Evolutionary conservation across 257 asterid genomes (phyloP), one percentile per base, ranked within the genome.

Genomic region (Ajuga chamaepitys): DNA sequence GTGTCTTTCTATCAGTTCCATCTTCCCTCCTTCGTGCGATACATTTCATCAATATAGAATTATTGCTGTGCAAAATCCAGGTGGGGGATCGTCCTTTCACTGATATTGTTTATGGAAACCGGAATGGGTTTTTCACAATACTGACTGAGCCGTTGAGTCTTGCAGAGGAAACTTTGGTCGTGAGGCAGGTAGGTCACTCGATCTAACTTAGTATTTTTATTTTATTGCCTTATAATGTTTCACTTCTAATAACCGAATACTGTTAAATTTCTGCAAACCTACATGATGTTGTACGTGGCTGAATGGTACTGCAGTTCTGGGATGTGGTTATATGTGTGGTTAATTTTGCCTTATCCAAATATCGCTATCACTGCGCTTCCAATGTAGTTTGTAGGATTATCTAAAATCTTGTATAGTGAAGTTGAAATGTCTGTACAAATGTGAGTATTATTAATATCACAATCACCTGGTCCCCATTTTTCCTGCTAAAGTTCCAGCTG

Each of bases 51-150:
- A 13, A 9, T 35, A 9, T 44, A 16, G 34, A n/a, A n/a, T 21
- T 51, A 22, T 38, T 55, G 16, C 54, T 67, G 44, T 56, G 24
- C 64, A 56, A 55, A 18, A 60, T 35, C 60, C 83, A 88, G 98
- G 95, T 86, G 77, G 95, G 95, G 58, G 95, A 86, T 76, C 83
- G 95, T 62, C 92, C 95, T 5, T 84, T 88, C 61, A 88, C 95
- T 7, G 95, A 86, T 59, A 75, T 88, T 34, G 85, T 78, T 65
- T 88, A 75, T 61, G 92, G 96, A 52, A 86, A 91, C 75, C 80
- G 89, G 68, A 86, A 91, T 52, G 90, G 89, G 0, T 88, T 88
- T 63, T 77, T 88, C 62, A 91, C 96, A 6, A 81, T 88, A 78
- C 81, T 91, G 52, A 91, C 89, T 16, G 84, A 83, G 67, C 93